phyloP scores from a whole-genome alignment of 1,139 yeast genomes.

The Lodderomyces beijingensis region DNA sequence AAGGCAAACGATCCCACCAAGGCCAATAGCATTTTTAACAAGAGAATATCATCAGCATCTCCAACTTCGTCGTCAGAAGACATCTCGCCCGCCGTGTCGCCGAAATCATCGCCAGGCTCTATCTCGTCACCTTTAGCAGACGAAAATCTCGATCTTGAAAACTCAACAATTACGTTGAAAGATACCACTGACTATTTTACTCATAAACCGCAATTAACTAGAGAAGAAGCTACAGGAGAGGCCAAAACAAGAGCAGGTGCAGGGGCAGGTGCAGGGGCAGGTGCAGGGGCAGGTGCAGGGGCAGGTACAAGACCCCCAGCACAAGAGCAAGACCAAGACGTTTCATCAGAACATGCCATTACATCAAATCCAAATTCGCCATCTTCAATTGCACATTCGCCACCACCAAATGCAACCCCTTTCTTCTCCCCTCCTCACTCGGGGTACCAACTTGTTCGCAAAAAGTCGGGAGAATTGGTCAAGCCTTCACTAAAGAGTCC shows the following conservation, averaged over 20 bases:
- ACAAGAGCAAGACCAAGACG: no score
- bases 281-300: no score
- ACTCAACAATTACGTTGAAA: not conserved
- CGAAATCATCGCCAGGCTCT: slow-evolving; percentile 4
- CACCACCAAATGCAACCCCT: slow-evolving; percentile 8
- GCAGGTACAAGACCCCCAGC: no score
- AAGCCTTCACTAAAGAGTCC: slow-evolving; percentile 59
- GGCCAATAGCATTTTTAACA: slow-evolving; percentile 27
- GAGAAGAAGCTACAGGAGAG: slow-evolving; percentile 2
- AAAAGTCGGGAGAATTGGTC: slow-evolving; percentile 77
- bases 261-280: no score
- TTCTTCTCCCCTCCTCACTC: not conserved
- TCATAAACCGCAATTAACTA: slow-evolving; percentile 1
- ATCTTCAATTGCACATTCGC: slow-evolving; percentile 8
- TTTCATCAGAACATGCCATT: not conserved
- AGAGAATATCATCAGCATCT: slow-evolving; percentile 6
- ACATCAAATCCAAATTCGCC: slow-evolving; percentile 8
- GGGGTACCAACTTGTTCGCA: slow-evolving; percentile 45
- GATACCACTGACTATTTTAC: slow-evolving; percentile 8
- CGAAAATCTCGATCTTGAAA: not conserved
- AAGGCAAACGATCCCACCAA: slow-evolving; percentile 34
- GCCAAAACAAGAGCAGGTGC: not conserved
- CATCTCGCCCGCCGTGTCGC: slow-evolving; percentile 1
- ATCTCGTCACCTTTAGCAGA: not conserved
- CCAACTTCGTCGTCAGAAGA: slow-evolving; percentile 1